These are phyloP conservation scores for Kwoniella shivajii DNA, from an alignment of 1,284 basidiomycete species.

Conservation along the genomic window DNA sequence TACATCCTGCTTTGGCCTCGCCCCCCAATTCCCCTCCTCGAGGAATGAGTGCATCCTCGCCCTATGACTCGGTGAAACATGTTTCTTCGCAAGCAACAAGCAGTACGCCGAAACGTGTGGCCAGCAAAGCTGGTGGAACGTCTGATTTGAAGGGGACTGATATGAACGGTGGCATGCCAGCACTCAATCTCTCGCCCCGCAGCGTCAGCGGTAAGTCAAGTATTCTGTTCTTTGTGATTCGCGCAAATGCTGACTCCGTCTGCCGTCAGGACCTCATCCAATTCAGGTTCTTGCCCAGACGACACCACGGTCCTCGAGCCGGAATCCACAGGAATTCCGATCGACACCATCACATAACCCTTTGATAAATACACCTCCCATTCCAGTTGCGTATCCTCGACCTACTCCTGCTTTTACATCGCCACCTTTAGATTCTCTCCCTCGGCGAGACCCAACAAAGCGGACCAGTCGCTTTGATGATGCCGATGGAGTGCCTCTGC, in stretches of 20 bases:
- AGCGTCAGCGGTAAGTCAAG: too few relatives aligned
- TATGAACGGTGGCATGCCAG: background rate
- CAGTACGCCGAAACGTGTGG: background rate
- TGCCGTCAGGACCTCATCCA: too few relatives aligned
- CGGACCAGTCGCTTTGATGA: conserved; percentile 15
- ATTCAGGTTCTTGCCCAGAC: too few relatives aligned
- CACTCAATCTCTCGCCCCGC: background rate
- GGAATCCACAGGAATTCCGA: too few relatives aligned
- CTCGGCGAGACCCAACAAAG: background rate
- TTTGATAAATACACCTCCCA: background rate
- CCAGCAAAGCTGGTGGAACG: background rate
- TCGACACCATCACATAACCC: too few relatives aligned
- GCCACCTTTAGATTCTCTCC: background rate
- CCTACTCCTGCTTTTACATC: background rate
- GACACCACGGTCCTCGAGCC: too few relatives aligned
- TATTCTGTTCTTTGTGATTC: too few relatives aligned
- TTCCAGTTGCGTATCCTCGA: conserved; percentile 1
- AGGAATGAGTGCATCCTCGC: conserved; percentile 1
- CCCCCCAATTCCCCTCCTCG: conserved; percentile 15
- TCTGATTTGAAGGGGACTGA: background rate
- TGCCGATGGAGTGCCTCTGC: conserved; percentile 4
- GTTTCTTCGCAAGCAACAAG: background rate
- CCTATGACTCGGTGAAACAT: conserved; percentile 3
- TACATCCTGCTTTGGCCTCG: conserved; percentile 18
- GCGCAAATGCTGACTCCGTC: too few relatives aligned